Evolutionary conservation across 495 filamentous ascomycete species (phyloP).

Genomic region (Penicillium longicatenatum): DNA sequence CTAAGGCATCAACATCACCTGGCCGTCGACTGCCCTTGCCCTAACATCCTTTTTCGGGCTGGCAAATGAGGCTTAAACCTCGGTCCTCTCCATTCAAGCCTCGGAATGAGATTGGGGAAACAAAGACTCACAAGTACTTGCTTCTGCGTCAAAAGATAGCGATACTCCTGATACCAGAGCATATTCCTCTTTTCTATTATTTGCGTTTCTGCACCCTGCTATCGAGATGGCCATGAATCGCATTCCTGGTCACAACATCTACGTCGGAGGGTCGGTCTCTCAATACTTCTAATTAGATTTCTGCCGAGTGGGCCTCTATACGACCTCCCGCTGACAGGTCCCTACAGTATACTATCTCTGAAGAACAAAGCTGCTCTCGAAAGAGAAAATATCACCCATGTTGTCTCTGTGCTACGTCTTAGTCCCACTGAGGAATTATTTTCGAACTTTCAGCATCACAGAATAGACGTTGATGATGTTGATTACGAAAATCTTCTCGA

Average conservation of each 20-base stretch:
- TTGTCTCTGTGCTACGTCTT: constrained; percentile 77
- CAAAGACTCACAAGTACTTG: background rate
- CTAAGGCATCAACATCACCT: constrained; percentile 1
- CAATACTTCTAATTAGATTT: constrained; percentile 7
- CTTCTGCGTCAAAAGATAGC: background rate
- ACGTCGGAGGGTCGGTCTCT: constrained; percentile 76
- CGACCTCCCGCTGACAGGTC: constrained; percentile 10
- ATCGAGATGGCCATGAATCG: constrained; percentile 44
- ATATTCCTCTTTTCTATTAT: background rate
- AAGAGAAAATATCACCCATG: constrained; percentile 79
- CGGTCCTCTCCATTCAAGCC: background rate
- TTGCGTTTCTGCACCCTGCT: background rate
- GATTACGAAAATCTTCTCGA: constrained; percentile 84
- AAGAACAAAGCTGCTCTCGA: constrained; percentile 63
- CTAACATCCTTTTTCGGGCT: background rate
- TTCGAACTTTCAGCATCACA: constrained; percentile 65
- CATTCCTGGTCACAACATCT: constrained; percentile 69
- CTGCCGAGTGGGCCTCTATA: constrained; percentile 3
- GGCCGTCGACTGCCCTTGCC: background rate
- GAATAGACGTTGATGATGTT: constrained; percentile 84
- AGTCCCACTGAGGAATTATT: constrained; percentile 47
- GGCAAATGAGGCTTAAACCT: constrained; percentile 1
- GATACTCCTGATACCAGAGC: background rate
- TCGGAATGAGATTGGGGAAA: background rate
- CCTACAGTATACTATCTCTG: constrained; percentile 43